Conservation (phyloP, 495 filamentous ascomycete genomes). For the Penicillium cataractarum region DNA sequence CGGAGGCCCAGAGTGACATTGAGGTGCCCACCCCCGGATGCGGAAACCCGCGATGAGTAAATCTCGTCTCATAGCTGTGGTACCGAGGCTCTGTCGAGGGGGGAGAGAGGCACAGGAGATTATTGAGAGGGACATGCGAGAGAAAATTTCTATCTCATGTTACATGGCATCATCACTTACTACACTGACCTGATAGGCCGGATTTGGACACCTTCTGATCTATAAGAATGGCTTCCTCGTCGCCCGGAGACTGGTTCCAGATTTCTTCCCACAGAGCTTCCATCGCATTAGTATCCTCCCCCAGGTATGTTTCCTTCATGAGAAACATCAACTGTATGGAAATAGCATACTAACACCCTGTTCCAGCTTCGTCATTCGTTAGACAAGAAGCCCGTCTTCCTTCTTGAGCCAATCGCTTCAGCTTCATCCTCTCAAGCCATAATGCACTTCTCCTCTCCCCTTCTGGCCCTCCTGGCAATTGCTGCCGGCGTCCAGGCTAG, state of each 20-base stretch:
- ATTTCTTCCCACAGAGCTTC: constrained; percentile 8
- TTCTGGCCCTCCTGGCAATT: constrained; percentile 31
- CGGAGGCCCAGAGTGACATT: constrained; percentile 28
- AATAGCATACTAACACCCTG: constrained; percentile 8
- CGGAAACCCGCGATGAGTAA: constrained; percentile 23
- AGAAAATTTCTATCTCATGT: constrained; percentile 3
- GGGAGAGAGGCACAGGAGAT: constrained; percentile 18
- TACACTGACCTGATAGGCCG: constrained; percentile 18
- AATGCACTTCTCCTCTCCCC: constrained; percentile 32
- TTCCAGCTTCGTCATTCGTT: constrained; percentile 29
- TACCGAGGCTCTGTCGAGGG: constrained; percentile 20
- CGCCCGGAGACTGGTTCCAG: neutral
- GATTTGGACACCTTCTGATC: constrained; percentile 25
- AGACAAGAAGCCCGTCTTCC: constrained; percentile 23
- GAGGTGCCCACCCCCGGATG: constrained; percentile 25
- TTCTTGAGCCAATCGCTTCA: constrained; percentile 30
- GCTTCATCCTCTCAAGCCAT: constrained; percentile 13
- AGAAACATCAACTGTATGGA: neutral
- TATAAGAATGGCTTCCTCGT: constrained; percentile 30
- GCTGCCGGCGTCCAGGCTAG: constrained; percentile 30
- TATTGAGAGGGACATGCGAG: constrained; percentile 15
- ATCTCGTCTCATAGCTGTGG: constrained; percentile 13
- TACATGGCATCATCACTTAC: constrained; percentile 26
- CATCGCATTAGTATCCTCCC: constrained; percentile 16
- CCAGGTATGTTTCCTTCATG: constrained; percentile 13